phyloP scores from a whole-genome alignment of 2,329 filamentous ascomycete species.

The Seiridium cupressi region DNA sequence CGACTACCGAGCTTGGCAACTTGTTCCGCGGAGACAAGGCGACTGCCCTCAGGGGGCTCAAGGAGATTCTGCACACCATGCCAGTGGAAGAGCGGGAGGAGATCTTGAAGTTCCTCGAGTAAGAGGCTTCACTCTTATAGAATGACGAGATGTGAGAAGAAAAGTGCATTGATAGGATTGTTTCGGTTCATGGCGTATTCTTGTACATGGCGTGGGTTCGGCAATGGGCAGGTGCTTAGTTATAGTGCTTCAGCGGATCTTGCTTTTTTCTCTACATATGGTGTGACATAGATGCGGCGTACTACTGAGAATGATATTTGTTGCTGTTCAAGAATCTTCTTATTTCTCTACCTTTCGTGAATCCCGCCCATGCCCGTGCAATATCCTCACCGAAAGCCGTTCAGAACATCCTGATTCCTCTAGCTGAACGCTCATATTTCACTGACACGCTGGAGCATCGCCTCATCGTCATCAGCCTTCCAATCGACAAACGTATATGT shows the following conservation, averaged over 20 bases:
- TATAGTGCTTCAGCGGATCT: background rate
- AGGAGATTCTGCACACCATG: constrained; percentile 81
- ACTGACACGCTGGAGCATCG: too few relatives aligned
- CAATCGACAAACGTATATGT: too few relatives aligned
- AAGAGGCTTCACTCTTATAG: constrained; percentile 14
- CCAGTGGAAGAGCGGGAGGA: constrained; percentile 86
- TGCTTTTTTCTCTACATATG: background rate
- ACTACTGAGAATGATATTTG: background rate
- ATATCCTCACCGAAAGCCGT: background rate
- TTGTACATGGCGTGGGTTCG: constrained; percentile 1
- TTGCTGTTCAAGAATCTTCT: background rate
- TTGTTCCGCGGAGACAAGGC: constrained; percentile 51
- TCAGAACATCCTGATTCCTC: too few relatives aligned
- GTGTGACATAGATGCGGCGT: background rate
- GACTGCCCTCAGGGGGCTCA: constrained; percentile 79
- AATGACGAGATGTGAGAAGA: background rate
- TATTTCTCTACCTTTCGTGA: background rate
- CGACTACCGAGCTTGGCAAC: constrained; percentile 44
- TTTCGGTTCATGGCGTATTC: background rate
- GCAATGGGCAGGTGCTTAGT: background rate
- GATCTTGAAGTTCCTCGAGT: constrained; percentile 61
- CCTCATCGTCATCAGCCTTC: too few relatives aligned
- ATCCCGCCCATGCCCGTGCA: background rate
- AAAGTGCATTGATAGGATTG: background rate
- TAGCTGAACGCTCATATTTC: too few relatives aligned